These are phyloP conservation scores for Coniochaeta pulveracea DNA, from an alignment of 2,329 filamentous ascomycete species.

Conservation along the genomic window DNA sequence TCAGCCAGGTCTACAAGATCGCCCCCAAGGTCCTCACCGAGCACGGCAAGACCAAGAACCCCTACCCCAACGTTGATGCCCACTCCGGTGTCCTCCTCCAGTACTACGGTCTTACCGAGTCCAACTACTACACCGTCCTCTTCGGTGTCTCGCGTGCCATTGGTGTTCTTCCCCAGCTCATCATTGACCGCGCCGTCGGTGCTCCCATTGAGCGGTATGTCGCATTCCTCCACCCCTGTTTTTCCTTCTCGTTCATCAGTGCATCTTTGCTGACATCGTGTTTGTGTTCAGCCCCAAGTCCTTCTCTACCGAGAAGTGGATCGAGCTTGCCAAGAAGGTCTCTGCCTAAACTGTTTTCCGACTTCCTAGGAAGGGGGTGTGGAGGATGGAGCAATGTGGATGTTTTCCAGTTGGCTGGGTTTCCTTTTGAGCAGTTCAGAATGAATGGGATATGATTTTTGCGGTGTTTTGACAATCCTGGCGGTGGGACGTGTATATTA, in stretches of 20 bases:
- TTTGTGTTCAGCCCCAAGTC: constrained; percentile 68
- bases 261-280: too few species aligned
- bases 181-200: constrained; percentile 96
- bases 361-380: too few species aligned
- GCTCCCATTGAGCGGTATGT: constrained; percentile 79
- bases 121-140: constrained; percentile 99
- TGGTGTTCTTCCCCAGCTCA: constrained; percentile 97
- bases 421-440: constrained; percentile 2
- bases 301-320: constrained; percentile 94
- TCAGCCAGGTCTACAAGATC: constrained; percentile 99
- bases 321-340: constrained; percentile 86
- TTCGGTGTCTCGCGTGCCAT: constrained; percentile 98
- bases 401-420: too few species aligned
- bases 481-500: constrained; percentile 4
- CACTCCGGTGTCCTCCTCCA: constrained; percentile 98
- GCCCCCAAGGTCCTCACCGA: constrained; percentile 94
- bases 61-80: constrained; percentile 95
- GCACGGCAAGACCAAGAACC: constrained; percentile 99
- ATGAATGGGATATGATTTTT: constrained; percentile 3
- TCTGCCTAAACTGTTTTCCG: too few species aligned
- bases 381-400: too few species aligned
- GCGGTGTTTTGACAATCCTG: constrained; percentile 1
- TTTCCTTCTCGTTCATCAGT: too few species aligned
- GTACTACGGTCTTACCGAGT: constrained; percentile 98
- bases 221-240: not conserved